Percentiles rank a stretch among this genome's conserved stretches.
Evolutionary conservation across 495 filamentous ascomycete species (phyloP).

Genomic region (Penicillium coffeae): DNA sequence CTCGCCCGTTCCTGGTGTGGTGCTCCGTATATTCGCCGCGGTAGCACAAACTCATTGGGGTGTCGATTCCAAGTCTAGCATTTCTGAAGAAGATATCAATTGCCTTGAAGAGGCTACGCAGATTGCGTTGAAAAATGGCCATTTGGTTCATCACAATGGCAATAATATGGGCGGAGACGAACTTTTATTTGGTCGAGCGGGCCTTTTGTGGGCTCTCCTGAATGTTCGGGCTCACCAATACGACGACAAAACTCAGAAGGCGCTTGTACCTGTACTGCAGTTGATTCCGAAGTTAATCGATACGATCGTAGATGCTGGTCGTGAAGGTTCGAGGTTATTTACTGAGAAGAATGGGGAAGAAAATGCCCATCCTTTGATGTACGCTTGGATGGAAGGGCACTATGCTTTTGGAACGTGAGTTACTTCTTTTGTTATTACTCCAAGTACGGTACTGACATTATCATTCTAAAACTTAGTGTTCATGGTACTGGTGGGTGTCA

Average conservation of each 20-base stretch:
- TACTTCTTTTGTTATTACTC: neutral
- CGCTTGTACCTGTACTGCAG: conserved; percentile 21
- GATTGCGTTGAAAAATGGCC: conserved; percentile 30
- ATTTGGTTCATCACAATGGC: conserved; percentile 26
- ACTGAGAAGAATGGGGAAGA: conserved; percentile 24
- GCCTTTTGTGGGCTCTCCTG: conserved; percentile 39
- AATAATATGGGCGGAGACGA: conserved; percentile 39
- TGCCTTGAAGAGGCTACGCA: conserved; percentile 28
- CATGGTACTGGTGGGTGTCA: conserved; percentile 32
- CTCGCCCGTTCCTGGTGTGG: conserved; percentile 26
- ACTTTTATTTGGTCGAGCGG: conserved; percentile 41
- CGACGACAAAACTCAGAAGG: conserved; percentile 12
- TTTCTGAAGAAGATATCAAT: conserved; percentile 24
- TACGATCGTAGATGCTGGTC: conserved; percentile 33
- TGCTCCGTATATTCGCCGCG: conserved; percentile 22
- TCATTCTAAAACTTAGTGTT: conserved; percentile 17
- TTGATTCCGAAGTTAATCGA: conserved; percentile 29
- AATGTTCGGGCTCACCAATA: conserved; percentile 29
- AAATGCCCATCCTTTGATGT: conserved; percentile 44
- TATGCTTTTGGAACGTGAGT: conserved; percentile 43
- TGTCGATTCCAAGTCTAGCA: neutral
- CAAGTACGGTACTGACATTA: conserved; percentile 5
- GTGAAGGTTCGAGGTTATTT: conserved; percentile 29
- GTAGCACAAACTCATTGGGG: conserved; percentile 11
- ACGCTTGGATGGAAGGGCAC: conserved; percentile 40